Evolutionary conservation across 176 grass and related monocot species (phyloP), one percentile per base, ranked within the genome.

Genomic region (Cymbopogon citratus): DNA sequence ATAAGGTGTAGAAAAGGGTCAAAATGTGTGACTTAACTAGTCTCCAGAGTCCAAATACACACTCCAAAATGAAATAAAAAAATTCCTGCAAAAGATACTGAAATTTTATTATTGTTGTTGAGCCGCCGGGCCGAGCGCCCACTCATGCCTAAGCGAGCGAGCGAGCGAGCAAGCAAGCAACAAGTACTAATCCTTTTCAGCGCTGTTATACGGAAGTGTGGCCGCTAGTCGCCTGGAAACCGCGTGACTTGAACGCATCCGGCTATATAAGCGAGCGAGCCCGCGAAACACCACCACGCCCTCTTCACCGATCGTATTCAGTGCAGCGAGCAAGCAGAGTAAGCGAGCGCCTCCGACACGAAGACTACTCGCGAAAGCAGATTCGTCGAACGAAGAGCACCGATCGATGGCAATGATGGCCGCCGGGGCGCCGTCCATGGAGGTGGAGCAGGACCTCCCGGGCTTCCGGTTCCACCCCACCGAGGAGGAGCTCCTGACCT

Each of bases 401-500:
- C 6, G 9, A 18, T 14, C 23, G 27, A 23, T 34, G 66, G 66
- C 57, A 63, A 34, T 70, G 62, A 56, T 70, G 69, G 52, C 12
- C 8, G 51, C 16, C 9, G 66, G 7, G 59, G 25, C 54, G 66
- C 11, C 76, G 69, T 75, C 87, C 82, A 78, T 81, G 66, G 86
- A 85, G 3, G 7, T 61, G 1, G 90, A 90, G 33, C 80, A 85
- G 36, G 87, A 97, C 16, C 92, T 97, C 34, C 94, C 94, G 0
- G 94, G 94, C 3, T 97, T 97, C 80, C 80, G 94, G 31, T 97
- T 97, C 83, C 92, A 97, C 61, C 95, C 95, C 9, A 97, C 95
- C 3, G 95, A 97, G 69, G 90, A 94, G 69, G 95, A 97, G 86
- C 95, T 97, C 61, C 83, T 97, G 3, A 84, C 83, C 52, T 97